Conservation (phyloP, 176 grass and related monocot species). For the Aegilops tauschii region DNA sequence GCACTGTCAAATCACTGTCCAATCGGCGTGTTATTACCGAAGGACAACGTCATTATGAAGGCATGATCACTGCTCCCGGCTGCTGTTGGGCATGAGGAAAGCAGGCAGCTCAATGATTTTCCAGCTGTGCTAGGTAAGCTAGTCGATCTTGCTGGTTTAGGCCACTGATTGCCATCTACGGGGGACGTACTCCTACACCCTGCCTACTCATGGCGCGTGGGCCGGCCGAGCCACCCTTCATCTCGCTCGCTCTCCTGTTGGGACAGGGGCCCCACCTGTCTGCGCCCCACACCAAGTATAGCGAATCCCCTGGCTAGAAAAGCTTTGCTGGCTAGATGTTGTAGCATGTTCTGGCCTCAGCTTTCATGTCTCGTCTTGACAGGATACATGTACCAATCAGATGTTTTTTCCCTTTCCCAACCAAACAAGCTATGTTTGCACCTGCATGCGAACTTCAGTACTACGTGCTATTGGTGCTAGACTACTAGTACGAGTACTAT, state of each 20-base stretch:
- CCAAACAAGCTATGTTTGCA: not conserved
- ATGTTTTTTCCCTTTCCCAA: not conserved
- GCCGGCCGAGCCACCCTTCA: not conserved
- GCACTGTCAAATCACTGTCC: too few relatives aligned
- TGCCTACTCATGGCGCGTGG: not conserved
- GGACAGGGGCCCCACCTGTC: not conserved
- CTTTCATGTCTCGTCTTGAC: not conserved
- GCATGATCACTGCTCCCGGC: conserved; percentile 20
- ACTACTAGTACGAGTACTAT: not conserved
- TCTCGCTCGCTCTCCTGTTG: not conserved
- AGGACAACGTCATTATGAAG: not conserved
- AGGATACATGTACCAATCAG: conserved; percentile 6
- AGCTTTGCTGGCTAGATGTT: not conserved
- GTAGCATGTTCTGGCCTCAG: conserved; percentile 6
- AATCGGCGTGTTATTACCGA: not conserved
- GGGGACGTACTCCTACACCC: too few relatives aligned
- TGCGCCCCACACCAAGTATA: not conserved
- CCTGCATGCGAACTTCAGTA: not conserved
- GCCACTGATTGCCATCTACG: conserved; percentile 17
- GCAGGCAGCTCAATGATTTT: conserved; percentile 5
- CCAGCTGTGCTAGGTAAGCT: conserved; percentile 28
- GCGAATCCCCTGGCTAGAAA: not conserved
- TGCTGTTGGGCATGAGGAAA: conserved; percentile 1
- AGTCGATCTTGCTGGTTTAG: conserved; percentile 20
- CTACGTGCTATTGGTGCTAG: not conserved